Percentiles rank a stretch among this genome's conserved stretches.
Evolutionary conservation across 2,329 filamentous ascomycete species (phyloP).

Genomic region (Sporothrix humicola): DNA sequence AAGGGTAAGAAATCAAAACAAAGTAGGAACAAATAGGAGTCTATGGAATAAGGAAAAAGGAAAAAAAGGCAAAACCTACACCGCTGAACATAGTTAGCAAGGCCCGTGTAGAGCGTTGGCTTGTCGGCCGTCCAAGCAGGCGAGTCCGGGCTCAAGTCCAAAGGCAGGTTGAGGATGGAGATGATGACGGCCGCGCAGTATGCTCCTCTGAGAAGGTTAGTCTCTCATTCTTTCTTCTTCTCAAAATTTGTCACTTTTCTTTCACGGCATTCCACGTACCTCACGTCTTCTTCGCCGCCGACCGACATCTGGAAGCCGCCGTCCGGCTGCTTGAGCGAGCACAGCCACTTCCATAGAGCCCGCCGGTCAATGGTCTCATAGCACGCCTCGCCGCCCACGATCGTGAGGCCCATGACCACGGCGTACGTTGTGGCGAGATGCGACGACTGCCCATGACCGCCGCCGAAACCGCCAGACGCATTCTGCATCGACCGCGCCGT

Average conservation of each 20-base stretch:
- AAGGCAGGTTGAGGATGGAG: constrained; percentile 78
- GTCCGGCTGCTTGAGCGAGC: constrained; percentile 79
- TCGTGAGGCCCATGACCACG: constrained; percentile 74
- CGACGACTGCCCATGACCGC: constrained; percentile 87
- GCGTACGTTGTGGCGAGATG: constrained; percentile 93
- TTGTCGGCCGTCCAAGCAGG: constrained; percentile 68
- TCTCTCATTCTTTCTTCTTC: not conserved
- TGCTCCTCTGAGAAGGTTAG: constrained; percentile 66
- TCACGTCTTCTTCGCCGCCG: constrained; percentile 90
- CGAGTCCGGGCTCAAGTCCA: constrained; percentile 75
- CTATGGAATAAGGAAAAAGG: not conserved
- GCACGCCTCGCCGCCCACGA: constrained; percentile 74
- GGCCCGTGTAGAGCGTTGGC: constrained; percentile 69
- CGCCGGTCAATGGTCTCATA: constrained; percentile 80
- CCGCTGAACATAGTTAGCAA: constrained; percentile 78
- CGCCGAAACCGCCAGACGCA: constrained; percentile 81
- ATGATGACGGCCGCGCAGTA: constrained; percentile 90
- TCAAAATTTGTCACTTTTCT: not conserved
- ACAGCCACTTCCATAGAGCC: constrained; percentile 90
- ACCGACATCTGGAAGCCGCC: constrained; percentile 89
- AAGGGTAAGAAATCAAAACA: not conserved
- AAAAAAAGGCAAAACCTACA: constrained; percentile 63
- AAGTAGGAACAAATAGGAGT: not conserved
- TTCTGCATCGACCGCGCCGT: constrained; percentile 87
- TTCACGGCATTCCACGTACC: constrained; percentile 57